A percentile compares a stretch with the other conserved stretches of the same genome.
Evolutionary conservation across 768 basidiomycete species (phyloP).

Genomic region (Gautieria morchelliformis): DNA sequence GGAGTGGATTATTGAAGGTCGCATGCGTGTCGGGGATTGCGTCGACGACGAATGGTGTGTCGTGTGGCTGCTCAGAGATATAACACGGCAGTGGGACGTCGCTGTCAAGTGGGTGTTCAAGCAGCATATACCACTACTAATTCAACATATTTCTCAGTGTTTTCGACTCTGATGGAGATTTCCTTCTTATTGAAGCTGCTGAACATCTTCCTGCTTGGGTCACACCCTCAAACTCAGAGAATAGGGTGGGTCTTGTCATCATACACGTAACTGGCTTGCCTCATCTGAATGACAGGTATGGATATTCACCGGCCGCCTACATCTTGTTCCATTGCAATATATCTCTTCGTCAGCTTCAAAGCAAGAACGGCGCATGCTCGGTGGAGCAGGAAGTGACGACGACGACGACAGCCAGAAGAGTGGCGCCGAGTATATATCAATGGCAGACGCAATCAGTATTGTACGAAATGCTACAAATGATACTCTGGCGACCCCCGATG

Average conservation of each 20-base stretch:
- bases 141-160: slow-evolving; percentile 32
- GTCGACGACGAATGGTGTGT: slow-evolving; percentile 98
- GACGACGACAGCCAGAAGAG: slow-evolving; percentile 33
- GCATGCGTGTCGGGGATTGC: slow-evolving; percentile 88
- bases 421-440: slow-evolving; percentile 41
- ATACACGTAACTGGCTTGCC: slow-evolving; percentile 4
- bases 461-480: slow-evolving; percentile 43
- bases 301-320: slow-evolving; percentile 75
- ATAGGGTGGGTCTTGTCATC: slow-evolving; percentile 48
- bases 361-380: slow-evolving; percentile 35
- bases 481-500: slow-evolving; percentile 49
- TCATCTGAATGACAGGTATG: slow-evolving; percentile 56
- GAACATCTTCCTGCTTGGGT: slow-evolving; percentile 85
- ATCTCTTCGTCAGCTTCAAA: slow-evolving; percentile 57
- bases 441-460: slow-evolving; percentile 53
- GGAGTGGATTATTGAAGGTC: slow-evolving; percentile 64
- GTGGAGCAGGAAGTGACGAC: slow-evolving; percentile 38
- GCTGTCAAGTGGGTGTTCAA: slow-evolving; percentile 53
- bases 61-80: slow-evolving; percentile 79
- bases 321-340: slow-evolving; percentile 77
- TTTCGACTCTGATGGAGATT: slow-evolving; percentile 91
- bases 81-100: slow-evolving; percentile 72
- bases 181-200: slow-evolving; percentile 93
- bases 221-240: slow-evolving; percentile 81
- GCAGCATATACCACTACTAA: slow-evolving; percentile 1